Percentiles rank a stretch among this genome's conserved stretches.
phyloP scores from a whole-genome alignment of 257 asterid species.

The Schizonepeta tenuifolia region DNA sequence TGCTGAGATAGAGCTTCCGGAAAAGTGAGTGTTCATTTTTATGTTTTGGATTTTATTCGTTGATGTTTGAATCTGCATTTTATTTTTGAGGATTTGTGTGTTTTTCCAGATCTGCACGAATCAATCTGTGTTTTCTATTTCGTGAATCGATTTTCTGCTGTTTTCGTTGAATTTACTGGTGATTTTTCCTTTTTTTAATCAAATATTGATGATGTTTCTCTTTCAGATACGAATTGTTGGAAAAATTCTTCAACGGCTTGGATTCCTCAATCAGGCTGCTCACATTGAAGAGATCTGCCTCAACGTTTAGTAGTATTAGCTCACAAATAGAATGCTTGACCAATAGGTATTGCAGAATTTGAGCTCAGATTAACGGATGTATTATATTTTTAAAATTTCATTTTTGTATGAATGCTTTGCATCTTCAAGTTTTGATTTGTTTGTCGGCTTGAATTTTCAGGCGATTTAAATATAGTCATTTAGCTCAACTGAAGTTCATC shows the following conservation, averaged over 20 bases:
- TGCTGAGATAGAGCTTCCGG: conserved; percentile 54
- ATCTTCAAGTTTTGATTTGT: not conserved
- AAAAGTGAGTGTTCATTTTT: conserved; percentile 52
- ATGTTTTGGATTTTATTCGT: not conserved
- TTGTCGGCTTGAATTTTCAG: conserved; percentile 42
- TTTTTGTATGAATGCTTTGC: not conserved
- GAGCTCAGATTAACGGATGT: not conserved
- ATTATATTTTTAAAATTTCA: not conserved
- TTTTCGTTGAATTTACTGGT: conserved; percentile 5
- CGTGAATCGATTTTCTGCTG: not conserved
- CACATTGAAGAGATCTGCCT: conserved; percentile 51
- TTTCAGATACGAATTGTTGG: conserved; percentile 79
- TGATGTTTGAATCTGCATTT: not conserved
- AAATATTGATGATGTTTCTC: not conserved
- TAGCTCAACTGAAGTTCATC: conserved; percentile 80
- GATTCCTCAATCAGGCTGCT: conserved; percentile 76
- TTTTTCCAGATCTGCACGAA: conserved; percentile 28
- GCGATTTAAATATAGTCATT: conserved; percentile 71
- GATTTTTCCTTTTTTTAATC: not conserved
- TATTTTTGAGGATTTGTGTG: conserved; percentile 4
- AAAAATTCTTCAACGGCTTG: conserved; percentile 68
- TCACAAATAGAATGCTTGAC: conserved; percentile 66
- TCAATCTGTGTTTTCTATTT: not conserved
- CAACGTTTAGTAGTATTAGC: conserved; percentile 66
- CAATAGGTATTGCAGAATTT: conserved; percentile 55